These are phyloP conservation scores for Carex scoparia DNA, from an alignment of 176 grass and related monocot genomes.

Conservation along the genomic window DNA sequence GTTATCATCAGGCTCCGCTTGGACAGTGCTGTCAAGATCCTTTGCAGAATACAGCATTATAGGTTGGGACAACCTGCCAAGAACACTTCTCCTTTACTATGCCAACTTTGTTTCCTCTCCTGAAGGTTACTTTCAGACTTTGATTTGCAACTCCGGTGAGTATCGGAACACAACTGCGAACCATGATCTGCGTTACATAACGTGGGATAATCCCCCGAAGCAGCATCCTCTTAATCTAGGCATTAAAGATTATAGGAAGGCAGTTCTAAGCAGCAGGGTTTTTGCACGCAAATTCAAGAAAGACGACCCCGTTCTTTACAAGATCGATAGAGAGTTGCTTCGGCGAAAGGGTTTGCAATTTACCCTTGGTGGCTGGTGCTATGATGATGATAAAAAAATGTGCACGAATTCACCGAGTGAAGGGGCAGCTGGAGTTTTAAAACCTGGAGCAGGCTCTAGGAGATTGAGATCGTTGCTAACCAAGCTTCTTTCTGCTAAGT, in stretches of 20 bases:
- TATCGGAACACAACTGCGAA: slow-evolving; percentile 69
- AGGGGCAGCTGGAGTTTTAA: slow-evolving; percentile 33
- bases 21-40: slow-evolving; percentile 76
- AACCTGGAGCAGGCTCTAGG: slow-evolving; percentile 63
- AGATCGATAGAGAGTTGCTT: slow-evolving; percentile 81
- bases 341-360: slow-evolving; percentile 39
- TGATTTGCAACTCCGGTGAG: slow-evolving; percentile 73
- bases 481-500: slow-evolving; percentile 37
- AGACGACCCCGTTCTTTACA: slow-evolving; percentile 61
- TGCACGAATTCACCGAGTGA: slow-evolving; percentile 39
- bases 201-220: slow-evolving; percentile 87
- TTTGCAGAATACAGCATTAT: slow-evolving; percentile 76
- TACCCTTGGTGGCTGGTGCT: slow-evolving; percentile 80
- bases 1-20: slow-evolving; percentile 63
- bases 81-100: slow-evolving; percentile 87
- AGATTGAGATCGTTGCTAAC: slow-evolving; percentile 56
- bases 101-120: slow-evolving; percentile 88
- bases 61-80: slow-evolving; percentile 87
- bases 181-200: slow-evolving; percentile 77
- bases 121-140: slow-evolving; percentile 97
- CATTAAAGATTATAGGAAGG: slow-evolving; percentile 59
- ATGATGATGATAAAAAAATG: slow-evolving; percentile 21
- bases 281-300: slow-evolving; percentile 85
- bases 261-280: slow-evolving; percentile 59
- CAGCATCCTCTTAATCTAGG: slow-evolving; percentile 84